Conservation (phyloP, 495 filamentous ascomycete genomes). For the Glonium stellatum region DNA sequence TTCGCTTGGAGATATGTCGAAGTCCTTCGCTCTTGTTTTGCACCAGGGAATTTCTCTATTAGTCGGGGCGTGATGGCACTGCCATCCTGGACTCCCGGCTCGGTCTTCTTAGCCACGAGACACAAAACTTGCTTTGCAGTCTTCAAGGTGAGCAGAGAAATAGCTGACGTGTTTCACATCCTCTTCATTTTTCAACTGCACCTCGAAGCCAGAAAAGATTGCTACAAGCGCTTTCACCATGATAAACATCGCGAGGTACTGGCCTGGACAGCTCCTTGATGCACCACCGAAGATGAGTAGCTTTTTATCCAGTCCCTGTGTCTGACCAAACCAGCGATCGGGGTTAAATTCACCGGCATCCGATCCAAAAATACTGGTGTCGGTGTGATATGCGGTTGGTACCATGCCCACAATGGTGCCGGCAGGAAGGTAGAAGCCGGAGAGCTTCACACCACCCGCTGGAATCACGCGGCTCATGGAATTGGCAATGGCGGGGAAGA, state of each 20-base stretch:
- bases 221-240: background rate
- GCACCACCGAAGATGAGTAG: background rate
- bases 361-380: background rate
- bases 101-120: too few relatives aligned
- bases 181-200: background rate
- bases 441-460: background rate
- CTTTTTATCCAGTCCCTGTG: background rate
- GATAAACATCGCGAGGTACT: background rate
- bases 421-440: background rate
- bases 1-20: too few relatives aligned
- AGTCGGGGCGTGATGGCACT: too few relatives aligned
- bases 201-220: background rate
- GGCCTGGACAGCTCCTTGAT: background rate
- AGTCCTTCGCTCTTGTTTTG: too few relatives aligned
- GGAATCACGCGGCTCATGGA: background rate
- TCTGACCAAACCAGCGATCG: background rate
- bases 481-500: background rate
- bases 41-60: too few relatives aligned
- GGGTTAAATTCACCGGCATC: background rate
- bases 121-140: too few relatives aligned
- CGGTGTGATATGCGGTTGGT: background rate
- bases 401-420: background rate
- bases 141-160: background rate
- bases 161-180: background rate
- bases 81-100: too few relatives aligned